Percentiles rank a stretch among this genome's conserved stretches.
phyloP scores from a whole-genome alignment of 2,329 filamentous ascomycete species.

The Colletotrichum gloeosporioides region DNA sequence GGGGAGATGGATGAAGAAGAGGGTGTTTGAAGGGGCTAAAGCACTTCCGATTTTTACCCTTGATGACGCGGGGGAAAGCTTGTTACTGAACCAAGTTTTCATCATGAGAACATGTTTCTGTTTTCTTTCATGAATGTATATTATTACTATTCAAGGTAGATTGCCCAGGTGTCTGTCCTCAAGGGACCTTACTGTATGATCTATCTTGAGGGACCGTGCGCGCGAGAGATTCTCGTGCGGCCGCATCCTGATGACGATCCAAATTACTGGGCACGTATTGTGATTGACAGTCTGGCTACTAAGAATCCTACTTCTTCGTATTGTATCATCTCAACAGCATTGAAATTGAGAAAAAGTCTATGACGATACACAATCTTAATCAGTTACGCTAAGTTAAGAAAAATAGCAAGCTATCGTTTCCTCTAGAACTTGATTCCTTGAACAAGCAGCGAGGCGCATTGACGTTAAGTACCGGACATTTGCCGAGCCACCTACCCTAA shows the following conservation, averaged over 20 bases:
- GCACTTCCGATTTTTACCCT: rapidly evolving
- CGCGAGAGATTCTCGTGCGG: background rate
- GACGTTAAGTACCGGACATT: background rate
- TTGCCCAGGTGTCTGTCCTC: background rate
- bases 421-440: background rate
- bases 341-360: background rate
- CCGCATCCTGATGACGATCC: no score
- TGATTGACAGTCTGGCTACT: background rate
- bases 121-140: background rate
- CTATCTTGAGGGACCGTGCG: background rate
- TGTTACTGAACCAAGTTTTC: rapidly evolving
- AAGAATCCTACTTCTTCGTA: background rate
- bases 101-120: background rate
- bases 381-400: background rate
- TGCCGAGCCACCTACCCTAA: background rate
- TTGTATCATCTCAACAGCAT: background rate
- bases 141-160: background rate
- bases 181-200: background rate
- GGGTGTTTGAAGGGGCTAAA: background rate
- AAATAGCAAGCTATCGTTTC: background rate
- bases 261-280: background rate
- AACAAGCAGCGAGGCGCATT: background rate
- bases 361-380: rapidly evolving
- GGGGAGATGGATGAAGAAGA: background rate
- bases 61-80: background rate